Evolutionary conservation across 2,329 filamentous ascomycete genomes (phyloP), one percentile per base, ranked within the genome.

Genomic region (Pseudogymnoascus destructans): DNA sequence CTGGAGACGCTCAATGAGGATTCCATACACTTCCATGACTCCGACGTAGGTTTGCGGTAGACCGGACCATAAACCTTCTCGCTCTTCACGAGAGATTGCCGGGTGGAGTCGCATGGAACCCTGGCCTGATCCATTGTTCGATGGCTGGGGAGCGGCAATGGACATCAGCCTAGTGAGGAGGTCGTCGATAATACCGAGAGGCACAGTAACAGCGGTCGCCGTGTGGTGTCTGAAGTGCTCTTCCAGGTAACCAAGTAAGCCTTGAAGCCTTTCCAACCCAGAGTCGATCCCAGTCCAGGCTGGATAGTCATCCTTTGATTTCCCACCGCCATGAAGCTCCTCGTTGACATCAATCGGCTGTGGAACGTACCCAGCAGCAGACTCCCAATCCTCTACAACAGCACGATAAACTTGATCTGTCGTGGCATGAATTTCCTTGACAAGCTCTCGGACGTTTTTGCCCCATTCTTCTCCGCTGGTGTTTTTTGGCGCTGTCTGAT

Each of bases 401-500:
- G 85, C 83, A 55, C 91, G 82, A 66, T 95, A 87, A 0, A 95
- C 77, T 62, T 84, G 80, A 66, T 95, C 86, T 40, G 86, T 82
- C 1, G 87, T 86, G 21, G 73, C 71, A 66, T 96, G 90, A 13
- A 84, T 77, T 35, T 81, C 78, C 35, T 77, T 76, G 21, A 95
- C 73, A 9, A 85, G 75, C 6, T 74, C 73, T 52, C 79, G 78
- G 49, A 91, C 72, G 13, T 81, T 76, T 64, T 81, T 86, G 13
- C 76, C 75, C 91, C 91, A 96, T 70, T 95, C 89, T 19, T 88
- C 85, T 19, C 80, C 79, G 9, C 83, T 80, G 15, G 82, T 82
- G 61, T 87, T 85, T 71, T 95, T 96, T 5, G 88, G 83, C 1
- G 88, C 86, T 57, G 88, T 93, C 67, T 85, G 83, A 63, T 89